These are phyloP conservation scores for Phlyctochytrium planicorne DNA, from an alignment of 192 early-diverging fungal species.

Conservation along the genomic window DNA sequence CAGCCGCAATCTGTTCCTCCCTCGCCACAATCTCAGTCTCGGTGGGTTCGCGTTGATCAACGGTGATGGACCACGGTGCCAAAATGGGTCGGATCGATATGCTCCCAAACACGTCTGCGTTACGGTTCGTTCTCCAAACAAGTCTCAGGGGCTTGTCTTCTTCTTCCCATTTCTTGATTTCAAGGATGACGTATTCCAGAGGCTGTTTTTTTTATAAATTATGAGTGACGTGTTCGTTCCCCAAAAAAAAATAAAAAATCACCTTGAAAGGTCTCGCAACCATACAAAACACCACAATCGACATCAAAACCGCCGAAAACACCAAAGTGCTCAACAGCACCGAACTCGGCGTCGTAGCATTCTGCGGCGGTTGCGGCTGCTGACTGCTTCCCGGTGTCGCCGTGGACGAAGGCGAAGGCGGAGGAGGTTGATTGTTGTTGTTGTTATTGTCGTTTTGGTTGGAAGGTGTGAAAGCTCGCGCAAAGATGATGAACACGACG, in stretches of 20 bases:
- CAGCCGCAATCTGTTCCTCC: background rate
- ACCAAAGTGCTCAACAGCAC: background rate
- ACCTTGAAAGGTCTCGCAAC: background rate
- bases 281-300: background rate
- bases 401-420: background rate
- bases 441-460: slow-evolving; percentile 3
- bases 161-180: background rate
- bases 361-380: background rate
- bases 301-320: background rate
- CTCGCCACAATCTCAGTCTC: background rate
- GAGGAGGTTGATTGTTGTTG: background rate
- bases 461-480: background rate
- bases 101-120: background rate
- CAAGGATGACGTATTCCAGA: background rate
- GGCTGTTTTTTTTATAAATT: background rate
- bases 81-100: background rate
- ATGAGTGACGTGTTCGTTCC: background rate
- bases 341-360: background rate
- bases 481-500: slow-evolving; percentile 2
- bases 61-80: background rate
- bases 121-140: background rate
- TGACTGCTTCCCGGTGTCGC: too few relatives aligned
- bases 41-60: background rate
- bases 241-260: background rate
- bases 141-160: background rate